Conservation (phyloP, 1,139 yeast genomes). For the Nakaseomyces nivariensis region DNA sequence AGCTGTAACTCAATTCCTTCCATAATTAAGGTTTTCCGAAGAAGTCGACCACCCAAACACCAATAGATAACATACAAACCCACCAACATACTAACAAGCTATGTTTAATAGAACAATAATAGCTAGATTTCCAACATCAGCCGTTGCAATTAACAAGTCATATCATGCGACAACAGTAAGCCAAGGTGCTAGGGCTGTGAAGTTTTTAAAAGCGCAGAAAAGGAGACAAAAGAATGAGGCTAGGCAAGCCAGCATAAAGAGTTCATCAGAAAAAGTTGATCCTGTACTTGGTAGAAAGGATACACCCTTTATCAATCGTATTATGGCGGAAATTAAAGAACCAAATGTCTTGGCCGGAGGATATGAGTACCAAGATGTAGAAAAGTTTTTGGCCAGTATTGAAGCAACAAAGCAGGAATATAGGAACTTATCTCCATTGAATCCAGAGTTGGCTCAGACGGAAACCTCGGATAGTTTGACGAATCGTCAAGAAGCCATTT, state of each 20-base stretch:
- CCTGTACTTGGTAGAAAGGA: conserved; percentile 71
- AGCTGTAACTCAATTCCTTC: too few relatives aligned
- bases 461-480: conserved; percentile 37
- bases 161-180: conserved; percentile 3
- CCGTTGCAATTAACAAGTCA: not conserved
- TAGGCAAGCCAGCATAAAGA: conserved; percentile 24
- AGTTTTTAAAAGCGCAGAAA: conserved; percentile 29
- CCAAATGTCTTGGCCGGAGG: conserved; percentile 53
- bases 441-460: conserved; percentile 20
- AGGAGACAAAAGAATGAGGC: conserved; percentile 31
- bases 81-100: too few relatives aligned
- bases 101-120: not conserved
- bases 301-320: conserved; percentile 61
- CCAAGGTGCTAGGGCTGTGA: conserved; percentile 24
- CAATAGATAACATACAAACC: too few relatives aligned
- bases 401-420: conserved; percentile 48
- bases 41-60: too few relatives aligned
- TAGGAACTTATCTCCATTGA: conserved; percentile 20
- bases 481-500: conserved; percentile 56
- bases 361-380: conserved; percentile 54
- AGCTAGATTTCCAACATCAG: not conserved
- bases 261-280: conserved; percentile 38
- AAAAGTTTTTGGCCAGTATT: conserved; percentile 70
- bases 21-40: too few relatives aligned
- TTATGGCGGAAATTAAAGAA: conserved; percentile 54